Evolutionary conservation across 257 asterid species (phyloP).

Genomic region (Jaltomata sinuosa): DNA sequence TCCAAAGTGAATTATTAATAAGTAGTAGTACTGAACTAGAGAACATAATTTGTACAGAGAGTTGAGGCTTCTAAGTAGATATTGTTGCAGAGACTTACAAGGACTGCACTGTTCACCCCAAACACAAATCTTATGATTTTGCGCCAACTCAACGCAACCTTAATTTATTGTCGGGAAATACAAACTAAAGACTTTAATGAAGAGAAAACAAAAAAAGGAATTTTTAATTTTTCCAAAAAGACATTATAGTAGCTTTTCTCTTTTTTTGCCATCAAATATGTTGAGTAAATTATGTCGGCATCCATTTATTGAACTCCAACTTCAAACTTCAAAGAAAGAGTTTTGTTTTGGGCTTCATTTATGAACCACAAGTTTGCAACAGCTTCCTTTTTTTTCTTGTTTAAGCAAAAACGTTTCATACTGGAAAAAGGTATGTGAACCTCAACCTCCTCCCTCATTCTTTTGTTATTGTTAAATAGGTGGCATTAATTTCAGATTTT

Average conservation of each 20-base stretch:
- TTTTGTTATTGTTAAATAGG: background rate
- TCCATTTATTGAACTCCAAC: background rate
- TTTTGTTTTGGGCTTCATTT: background rate
- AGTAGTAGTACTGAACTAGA: background rate
- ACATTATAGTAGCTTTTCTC: background rate
- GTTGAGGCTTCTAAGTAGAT: background rate
- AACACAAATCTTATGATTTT: slow-evolving; percentile 6
- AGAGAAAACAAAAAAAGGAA: background rate
- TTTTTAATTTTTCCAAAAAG: background rate
- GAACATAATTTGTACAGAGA: background rate
- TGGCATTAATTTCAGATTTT: background rate
- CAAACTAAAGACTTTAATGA: background rate
- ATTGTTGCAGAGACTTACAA: background rate
- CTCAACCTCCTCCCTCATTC: background rate
- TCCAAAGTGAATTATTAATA: background rate
- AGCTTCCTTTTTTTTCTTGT: background rate
- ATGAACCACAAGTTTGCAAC: background rate
- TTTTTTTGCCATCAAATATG: background rate
- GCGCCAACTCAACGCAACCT: slow-evolving; percentile 41
- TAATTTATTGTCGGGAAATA: slow-evolving; percentile 18
- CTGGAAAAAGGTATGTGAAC: background rate
- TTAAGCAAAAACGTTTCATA: background rate
- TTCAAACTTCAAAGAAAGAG: background rate
- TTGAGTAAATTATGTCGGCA: background rate
- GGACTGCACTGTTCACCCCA: background rate